A percentile compares a stretch with the other conserved stretches of the same genome.
phyloP scores from a whole-genome alignment of 176 grass and related monocot genomes.

The Tillandsia leiboldiana region DNA sequence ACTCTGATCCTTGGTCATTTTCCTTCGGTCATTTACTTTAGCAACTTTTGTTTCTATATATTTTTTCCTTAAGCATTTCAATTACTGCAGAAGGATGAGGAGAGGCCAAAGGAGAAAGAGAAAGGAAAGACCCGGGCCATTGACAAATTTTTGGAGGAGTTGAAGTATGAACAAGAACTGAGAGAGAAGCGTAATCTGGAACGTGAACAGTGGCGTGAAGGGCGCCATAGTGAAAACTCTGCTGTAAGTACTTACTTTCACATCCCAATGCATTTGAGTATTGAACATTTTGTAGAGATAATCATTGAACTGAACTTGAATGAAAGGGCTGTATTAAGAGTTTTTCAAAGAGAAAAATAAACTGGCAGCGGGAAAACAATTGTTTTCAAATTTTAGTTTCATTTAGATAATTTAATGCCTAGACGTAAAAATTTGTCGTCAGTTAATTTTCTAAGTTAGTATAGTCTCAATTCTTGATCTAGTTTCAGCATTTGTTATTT shows the following conservation, averaged over 20 bases:
- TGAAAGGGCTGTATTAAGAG: not conserved
- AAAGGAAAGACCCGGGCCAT: constrained; percentile 82
- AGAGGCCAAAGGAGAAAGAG: constrained; percentile 96
- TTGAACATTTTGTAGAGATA: not conserved
- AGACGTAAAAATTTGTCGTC: not conserved
- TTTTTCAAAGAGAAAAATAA: not conserved
- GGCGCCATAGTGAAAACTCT: constrained; percentile 60
- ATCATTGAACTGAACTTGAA: not conserved
- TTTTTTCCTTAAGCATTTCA: constrained; percentile 7
- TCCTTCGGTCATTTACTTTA: not conserved
- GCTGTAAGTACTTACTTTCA: constrained; percentile 35
- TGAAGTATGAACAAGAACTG: constrained; percentile 86
- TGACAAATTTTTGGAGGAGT: constrained; percentile 94
- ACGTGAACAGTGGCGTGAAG: constrained; percentile 46
- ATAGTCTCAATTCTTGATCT: not conserved
- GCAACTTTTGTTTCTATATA: not conserved
- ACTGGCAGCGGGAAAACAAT: too few species aligned
- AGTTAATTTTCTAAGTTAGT: not conserved
- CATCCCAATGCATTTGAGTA: not conserved
- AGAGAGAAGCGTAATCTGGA: constrained; percentile 81
- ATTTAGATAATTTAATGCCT: not conserved
- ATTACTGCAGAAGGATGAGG: constrained; percentile 58
- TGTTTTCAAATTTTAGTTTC: too few species aligned
- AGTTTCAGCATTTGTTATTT: not conserved
- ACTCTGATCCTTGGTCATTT: not conserved